These are phyloP conservation scores for Debaryomyces sp. DNA, from an alignment of 1,139 yeast genomes.

Conservation along the genomic window DNA sequence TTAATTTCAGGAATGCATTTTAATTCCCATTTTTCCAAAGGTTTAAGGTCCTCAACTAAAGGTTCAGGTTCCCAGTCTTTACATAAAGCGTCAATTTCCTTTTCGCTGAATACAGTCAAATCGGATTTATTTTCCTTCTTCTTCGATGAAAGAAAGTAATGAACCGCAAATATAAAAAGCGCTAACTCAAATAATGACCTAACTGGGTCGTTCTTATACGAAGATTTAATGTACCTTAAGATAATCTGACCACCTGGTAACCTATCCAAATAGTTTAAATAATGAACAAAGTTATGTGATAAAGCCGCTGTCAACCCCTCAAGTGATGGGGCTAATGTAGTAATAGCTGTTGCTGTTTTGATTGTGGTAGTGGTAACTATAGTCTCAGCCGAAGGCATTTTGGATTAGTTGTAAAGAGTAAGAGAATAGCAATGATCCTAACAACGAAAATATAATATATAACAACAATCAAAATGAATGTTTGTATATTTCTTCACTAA, in stretches of 20 bases:
- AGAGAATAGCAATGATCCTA: not conserved
- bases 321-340: slow-evolving; percentile 42
- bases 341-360: slow-evolving; percentile 29
- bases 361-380: slow-evolving; percentile 20
- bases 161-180: slow-evolving; percentile 79
- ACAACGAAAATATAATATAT: not conserved
- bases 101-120: slow-evolving; percentile 60
- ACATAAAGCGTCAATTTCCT: slow-evolving; percentile 80
- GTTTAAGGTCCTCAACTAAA: slow-evolving; percentile 57
- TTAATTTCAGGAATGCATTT: slow-evolving; percentile 63
- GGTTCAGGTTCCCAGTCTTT: slow-evolving; percentile 94
- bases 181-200: slow-evolving; percentile 82
- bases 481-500: not conserved
- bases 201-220: slow-evolving; percentile 92
- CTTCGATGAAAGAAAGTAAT: slow-evolving; percentile 82
- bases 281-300: slow-evolving; percentile 37
- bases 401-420: not conserved
- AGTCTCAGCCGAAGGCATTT: slow-evolving; percentile 16
- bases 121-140: slow-evolving; percentile 78
- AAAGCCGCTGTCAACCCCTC: slow-evolving; percentile 40
- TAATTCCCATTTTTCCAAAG: slow-evolving; percentile 62
- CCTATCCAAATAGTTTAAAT: slow-evolving; percentile 38
- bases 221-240: slow-evolving; percentile 78
- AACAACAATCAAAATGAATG: not conserved
- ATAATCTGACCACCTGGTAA: slow-evolving; percentile 84